phyloP scores from a whole-genome alignment of 208 protist genomes.

The Acanthamoeba royreba region DNA sequence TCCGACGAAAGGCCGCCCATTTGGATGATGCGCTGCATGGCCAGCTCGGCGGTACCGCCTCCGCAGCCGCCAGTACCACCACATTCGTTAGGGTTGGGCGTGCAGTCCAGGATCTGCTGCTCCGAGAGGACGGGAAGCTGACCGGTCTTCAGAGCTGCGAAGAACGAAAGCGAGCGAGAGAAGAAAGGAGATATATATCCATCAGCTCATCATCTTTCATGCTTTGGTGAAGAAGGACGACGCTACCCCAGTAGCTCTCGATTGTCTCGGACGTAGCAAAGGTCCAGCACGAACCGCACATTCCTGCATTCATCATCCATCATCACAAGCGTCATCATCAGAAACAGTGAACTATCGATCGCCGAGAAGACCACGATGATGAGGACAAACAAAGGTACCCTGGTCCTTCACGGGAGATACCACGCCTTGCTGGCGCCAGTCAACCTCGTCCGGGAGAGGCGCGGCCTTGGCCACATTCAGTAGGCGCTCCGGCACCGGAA shows the following conservation, averaged over 20 bases:
- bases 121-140: slow-evolving; percentile 43
- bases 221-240: not conserved
- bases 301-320: not conserved
- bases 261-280: slow-evolving; percentile 62
- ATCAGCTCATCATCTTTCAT: too few species aligned
- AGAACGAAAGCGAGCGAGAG: not conserved
- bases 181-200: too few species aligned
- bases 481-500: not conserved
- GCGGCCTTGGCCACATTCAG: not conserved
- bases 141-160: not conserved
- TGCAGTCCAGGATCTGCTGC: slow-evolving; percentile 62
- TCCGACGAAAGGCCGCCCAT: slow-evolving; percentile 23
- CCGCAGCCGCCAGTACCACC: slow-evolving; percentile 61
- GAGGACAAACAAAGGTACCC: not conserved
- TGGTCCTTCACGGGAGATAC: slow-evolving; percentile 68
- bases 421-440: slow-evolving; percentile 61
- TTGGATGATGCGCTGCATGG: not conserved
- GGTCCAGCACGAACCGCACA: slow-evolving; percentile 58
- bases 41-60: slow-evolving; percentile 48
- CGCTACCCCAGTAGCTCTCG: slow-evolving; percentile 52
- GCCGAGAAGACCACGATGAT: not conserved
- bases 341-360: not conserved
- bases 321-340: not conserved
- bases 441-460: slow-evolving; percentile 40
- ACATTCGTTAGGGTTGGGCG: slow-evolving; percentile 61